Conservation (phyloP, 805 yeast species). For the Diddensiella santjacobensis region DNA sequence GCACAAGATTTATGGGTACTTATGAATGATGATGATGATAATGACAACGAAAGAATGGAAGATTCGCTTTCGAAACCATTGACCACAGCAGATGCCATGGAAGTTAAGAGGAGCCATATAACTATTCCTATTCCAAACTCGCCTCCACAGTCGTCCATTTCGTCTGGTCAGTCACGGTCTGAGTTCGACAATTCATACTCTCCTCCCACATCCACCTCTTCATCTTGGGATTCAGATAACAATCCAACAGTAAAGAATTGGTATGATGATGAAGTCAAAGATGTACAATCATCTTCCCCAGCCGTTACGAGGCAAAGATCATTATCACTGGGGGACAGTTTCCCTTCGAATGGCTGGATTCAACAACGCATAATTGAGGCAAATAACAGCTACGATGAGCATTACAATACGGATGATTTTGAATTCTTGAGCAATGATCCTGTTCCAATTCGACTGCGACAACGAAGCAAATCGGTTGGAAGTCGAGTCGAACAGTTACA, state of each 20-base stretch:
- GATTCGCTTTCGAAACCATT: no score
- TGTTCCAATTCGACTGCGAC: neutral
- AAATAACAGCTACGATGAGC: no score
- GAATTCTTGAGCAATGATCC: neutral
- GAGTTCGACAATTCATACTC: conserved; percentile 5
- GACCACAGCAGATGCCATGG: no score
- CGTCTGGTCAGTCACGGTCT: neutral
- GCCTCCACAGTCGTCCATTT: conserved; percentile 4
- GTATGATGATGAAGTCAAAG: neutral
- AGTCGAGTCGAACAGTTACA: neutral
- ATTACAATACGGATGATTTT: neutral
- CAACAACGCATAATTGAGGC: no score
- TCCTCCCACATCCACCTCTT: conserved; percentile 15
- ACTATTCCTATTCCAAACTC: neutral
- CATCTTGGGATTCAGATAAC: conserved; percentile 4
- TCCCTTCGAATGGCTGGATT: no score
- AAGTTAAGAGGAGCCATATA: no score
- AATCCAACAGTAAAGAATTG: neutral
- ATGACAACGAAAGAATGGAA: no score
- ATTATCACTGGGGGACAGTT: neutral
- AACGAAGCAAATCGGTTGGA: neutral
- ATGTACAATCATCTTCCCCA: neutral
- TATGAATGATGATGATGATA: neutral
- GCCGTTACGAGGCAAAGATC: neutral
- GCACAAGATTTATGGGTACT: neutral